These are phyloP conservation scores for Salix koriyanagi DNA, from an alignment of 345 rosid genomes.

Conservation along the genomic window DNA sequence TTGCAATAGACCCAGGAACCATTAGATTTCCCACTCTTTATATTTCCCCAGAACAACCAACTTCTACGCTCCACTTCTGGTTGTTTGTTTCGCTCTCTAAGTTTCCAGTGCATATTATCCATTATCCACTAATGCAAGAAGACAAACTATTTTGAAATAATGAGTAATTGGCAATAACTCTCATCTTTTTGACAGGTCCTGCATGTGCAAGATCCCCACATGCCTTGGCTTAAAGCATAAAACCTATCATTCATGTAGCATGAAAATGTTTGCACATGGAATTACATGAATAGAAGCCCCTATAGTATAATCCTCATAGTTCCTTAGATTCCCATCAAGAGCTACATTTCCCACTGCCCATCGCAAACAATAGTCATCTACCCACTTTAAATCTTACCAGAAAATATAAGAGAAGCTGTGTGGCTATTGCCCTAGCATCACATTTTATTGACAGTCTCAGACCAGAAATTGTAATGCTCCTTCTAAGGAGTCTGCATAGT, in stretches of 20 bases:
- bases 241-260: background rate
- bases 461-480: background rate
- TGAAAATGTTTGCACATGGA: background rate
- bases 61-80: background rate
- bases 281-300: background rate
- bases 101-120: background rate
- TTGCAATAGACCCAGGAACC: background rate
- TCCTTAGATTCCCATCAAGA: background rate
- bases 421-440: background rate
- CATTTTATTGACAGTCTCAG: background rate
- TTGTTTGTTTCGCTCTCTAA: background rate
- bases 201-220: background rate
- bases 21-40: background rate
- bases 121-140: constrained; percentile 3
- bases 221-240: background rate
- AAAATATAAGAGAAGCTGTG: background rate
- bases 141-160: constrained; percentile 1
- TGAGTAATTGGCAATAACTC: background rate
- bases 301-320: background rate
- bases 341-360: background rate
- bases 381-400: background rate
- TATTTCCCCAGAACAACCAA: background rate
- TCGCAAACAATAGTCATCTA: background rate
- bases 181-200: background rate
- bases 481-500: background rate